Evolutionary conservation across 1,139 yeast genomes (phyloP), one percentile per base, ranked within the genome.

Genomic region (Kodamaea fungicola): DNA sequence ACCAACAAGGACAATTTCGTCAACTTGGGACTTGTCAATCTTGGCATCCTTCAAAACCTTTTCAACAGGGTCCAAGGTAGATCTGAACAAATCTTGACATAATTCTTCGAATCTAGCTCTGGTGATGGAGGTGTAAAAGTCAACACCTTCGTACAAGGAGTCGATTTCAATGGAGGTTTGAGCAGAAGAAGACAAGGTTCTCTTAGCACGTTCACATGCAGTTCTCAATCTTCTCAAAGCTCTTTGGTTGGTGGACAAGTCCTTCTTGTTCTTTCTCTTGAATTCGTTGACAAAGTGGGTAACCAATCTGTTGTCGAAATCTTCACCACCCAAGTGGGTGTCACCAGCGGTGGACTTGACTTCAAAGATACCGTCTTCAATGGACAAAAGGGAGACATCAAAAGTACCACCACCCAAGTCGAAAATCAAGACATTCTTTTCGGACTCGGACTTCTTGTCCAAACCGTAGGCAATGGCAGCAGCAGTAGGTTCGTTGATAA

Each of bases 401-500:
- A 89, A 89, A 58, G 97, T 89, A 78, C 97, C 97, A 75, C 97
- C 97, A 80, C 97, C 97, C 61, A 89, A 77, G 69, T 89, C 97
- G 69, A 88, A 89, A 57, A 89, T 88, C 60, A 89, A 78, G 42
- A 89, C 94, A 61, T 87, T 83, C 74, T 87, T 87, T 71, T 68
- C 73, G 53, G 75, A 74, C 49, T 82, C 80, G 37, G 51, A 61
- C 70, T 85, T 84, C 70, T 85, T 84, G 65, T 80, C 83, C 53
- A 76, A 69, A 59, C 81, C 81, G 58, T 76, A 76, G 41, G 81
- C 81, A 59, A 76, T 75, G 47, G 81, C 81, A 45, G 81, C 81
- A 30, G 81, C 81, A 42, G 81, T 76, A 49, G 81, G 81, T 62
- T 76, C 81, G 57, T 76, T 76, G 49, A 76, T 76, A 46, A 76